Base-by-base conservation (phyloP, 352 stramenopile genomes). In the Halophytophthora polymorphica region DNA sequence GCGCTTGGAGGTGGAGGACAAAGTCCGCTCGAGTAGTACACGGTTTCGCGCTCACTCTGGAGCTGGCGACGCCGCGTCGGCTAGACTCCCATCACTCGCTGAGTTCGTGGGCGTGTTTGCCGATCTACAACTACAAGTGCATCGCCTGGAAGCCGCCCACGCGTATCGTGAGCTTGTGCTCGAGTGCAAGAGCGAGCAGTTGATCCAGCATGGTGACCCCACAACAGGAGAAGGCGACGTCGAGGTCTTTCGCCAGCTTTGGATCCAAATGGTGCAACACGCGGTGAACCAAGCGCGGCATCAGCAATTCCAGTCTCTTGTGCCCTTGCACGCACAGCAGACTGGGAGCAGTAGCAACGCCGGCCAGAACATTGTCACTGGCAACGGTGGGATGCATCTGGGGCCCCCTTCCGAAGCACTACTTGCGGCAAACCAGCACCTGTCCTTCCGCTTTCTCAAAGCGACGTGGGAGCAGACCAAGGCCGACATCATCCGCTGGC, bases 381-480 rank as follows among this genome's bases (percentile, higher is more conserved):
- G 45, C 6, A 18, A 14, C 23, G 35, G 36, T 29, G 50, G 56
- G 2, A 56, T 82, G 11, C 56, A 77, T 43, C 61, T 82, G 8
- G 71, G 61, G 1, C 35, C 61, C 21, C 51, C 62, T n/a, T 57
- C 67, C 0, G 71, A 82, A 13, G 61, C 61, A 0, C 45, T 78
- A 17, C 6, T 60, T 3, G 18, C 45, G 4, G 65, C 61, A 4
- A 76, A 69, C 13, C 54, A 61, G 18, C 43, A 50, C 17, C 59
- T 77, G 2, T 69, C 71, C 3, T 50, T 52, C 14, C 64, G 64
- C 12, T 82, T 77, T 22, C 56, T 82, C 6, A 50, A 49, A 2
- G 56, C 55, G 25, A 76, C 59, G 11, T 82, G 71, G 71, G 47
- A 76, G 31, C 61, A 71, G 33, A 76, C 65, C 13, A 82, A 76